These are phyloP conservation scores for Fusarium sororula DNA, from an alignment of 2,329 filamentous ascomycete genomes.

Conservation along the genomic window DNA sequence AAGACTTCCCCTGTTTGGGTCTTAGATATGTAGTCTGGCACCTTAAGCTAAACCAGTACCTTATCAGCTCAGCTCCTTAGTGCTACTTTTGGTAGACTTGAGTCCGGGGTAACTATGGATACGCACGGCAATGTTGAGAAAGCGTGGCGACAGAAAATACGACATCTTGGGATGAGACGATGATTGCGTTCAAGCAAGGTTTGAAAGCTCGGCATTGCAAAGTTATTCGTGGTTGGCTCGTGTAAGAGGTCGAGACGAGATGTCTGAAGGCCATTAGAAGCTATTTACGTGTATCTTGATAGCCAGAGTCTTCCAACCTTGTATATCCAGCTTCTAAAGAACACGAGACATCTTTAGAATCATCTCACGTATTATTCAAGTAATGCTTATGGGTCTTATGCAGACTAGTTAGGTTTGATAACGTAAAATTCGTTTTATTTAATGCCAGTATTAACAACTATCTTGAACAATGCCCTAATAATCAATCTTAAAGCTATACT, in stretches of 20 bases:
- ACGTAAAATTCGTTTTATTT: background rate
- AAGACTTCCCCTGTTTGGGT: background rate
- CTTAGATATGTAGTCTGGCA: no score
- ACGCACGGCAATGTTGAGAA: no score
- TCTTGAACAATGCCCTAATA: background rate
- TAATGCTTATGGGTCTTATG: no score
- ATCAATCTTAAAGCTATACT: conserved; percentile 29
- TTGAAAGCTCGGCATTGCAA: no score
- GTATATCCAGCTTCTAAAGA: background rate
- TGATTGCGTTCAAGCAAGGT: background rate
- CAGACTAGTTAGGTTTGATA: no score
- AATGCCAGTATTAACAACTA: background rate
- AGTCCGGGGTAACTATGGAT: background rate
- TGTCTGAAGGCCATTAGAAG: background rate
- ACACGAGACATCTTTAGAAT: no score
- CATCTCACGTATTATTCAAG: no score
- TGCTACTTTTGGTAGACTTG: no score
- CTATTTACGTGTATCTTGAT: background rate
- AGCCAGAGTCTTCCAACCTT: background rate
- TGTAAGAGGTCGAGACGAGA: background rate
- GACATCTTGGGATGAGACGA: background rate
- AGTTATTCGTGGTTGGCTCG: fast-evolving
- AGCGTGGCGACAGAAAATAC: fast-evolving
- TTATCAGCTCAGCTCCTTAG: fast-evolving
- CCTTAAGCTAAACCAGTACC: no score